Evolutionary conservation across 805 yeast species (phyloP).

Genomic region (Pichia pseudocactophila): DNA sequence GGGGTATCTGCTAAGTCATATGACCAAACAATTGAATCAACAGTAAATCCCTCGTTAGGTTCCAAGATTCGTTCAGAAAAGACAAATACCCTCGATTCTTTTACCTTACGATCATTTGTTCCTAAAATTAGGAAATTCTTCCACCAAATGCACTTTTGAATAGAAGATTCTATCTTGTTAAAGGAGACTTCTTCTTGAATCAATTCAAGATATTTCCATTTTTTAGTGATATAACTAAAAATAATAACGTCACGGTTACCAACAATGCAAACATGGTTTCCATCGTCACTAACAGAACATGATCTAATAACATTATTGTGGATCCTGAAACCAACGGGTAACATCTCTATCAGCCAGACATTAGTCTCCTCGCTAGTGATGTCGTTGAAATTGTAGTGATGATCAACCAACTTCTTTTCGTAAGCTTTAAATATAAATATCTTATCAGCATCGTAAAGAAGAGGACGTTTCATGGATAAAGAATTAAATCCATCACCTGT

Average conservation of each 20-base stretch:
- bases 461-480: slow-evolving; percentile 30
- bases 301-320: slow-evolving; percentile 35
- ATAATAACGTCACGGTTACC: slow-evolving; percentile 40
- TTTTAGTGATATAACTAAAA: slow-evolving; percentile 31
- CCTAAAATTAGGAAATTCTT: slow-evolving; percentile 26
- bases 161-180: slow-evolving; percentile 23
- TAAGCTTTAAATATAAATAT: slow-evolving; percentile 38
- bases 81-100: slow-evolving; percentile 25
- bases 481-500: slow-evolving; percentile 19
- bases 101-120: slow-evolving; percentile 13
- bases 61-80: slow-evolving; percentile 23
- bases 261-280: slow-evolving; percentile 39
- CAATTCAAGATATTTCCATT: slow-evolving; percentile 38
- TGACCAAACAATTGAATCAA: slow-evolving; percentile 27
- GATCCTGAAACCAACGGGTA: slow-evolving; percentile 38
- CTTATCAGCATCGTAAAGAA: slow-evolving; percentile 32
- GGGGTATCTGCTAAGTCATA: slow-evolving; percentile 25
- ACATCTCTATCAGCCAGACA: slow-evolving; percentile 37
- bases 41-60: slow-evolving; percentile 17
- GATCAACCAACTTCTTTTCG: slow-evolving; percentile 33
- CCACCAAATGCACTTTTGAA: slow-evolving; percentile 32
- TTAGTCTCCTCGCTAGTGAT: slow-evolving; percentile 30
- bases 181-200: slow-evolving; percentile 19
- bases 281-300: slow-evolving; percentile 38
- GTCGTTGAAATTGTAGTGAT: slow-evolving; percentile 17